Evolutionary conservation across 768 basidiomycete genomes (phyloP), one percentile per base, ranked within the genome.

Genomic region (Mycena indigotica): DNA sequence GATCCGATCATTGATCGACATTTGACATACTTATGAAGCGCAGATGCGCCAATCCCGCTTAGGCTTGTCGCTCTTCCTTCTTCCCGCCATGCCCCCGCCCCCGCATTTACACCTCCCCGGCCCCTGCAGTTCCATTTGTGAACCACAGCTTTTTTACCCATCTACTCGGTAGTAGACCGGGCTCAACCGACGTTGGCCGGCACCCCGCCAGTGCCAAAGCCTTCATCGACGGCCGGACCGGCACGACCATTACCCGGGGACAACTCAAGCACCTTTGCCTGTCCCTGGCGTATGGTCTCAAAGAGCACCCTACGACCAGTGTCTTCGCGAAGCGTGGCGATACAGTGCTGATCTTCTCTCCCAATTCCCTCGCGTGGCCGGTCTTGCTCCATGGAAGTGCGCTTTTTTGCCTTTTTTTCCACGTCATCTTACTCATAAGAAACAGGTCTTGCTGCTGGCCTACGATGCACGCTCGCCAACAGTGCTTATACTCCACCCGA

Each of bases 341-440:
- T 56, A 79, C 82, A 0, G 69, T 79, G 4, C 74, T 83, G 54
- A 70, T 88, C 5, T 85, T 77, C 65, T 79, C 78, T 8, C 82
- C 80, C 15, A 88, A 88, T 70, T 76, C 66, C 24, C 60, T 87
- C 29, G 73, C 75, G 51, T 87, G 78, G 74, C 81, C 84, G 1
- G 66, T 84, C 57, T 68, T 80, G 32, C 54, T 85, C 5, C 71
- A 73, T 12, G 77, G 70, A 19, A 39, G 63, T 68, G 29, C 29
- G 65, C 35, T 23, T 16, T n/a, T 17, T 32, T 26, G 3, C 39
- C 23, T 29, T 50, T 29, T 15, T 30, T 4, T 28, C 21, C 23
- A n/a, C 19, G 19, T 25, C 44, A n/a, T n/a, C 45, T 25, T 23
- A 30, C 26, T n/a, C 13, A 25, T 16, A 10, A 39, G 35, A 32